These are phyloP conservation scores for Mycena leptocephala DNA, from an alignment of 768 basidiomycete genomes.

Conservation along the genomic window DNA sequence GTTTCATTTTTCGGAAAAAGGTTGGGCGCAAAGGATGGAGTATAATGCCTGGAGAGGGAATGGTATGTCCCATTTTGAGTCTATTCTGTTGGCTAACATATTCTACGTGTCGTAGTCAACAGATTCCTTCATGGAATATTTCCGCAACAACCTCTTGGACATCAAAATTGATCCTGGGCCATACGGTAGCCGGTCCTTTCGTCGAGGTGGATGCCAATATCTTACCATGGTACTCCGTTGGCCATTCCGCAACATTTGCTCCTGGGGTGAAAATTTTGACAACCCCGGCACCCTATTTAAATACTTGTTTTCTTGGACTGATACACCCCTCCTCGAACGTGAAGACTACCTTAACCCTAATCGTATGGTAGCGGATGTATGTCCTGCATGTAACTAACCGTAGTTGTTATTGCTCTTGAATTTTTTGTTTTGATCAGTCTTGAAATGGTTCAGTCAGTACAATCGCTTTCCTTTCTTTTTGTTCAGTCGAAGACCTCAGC, in stretches of 20 bases:
- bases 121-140: no score
- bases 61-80: no score
- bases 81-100: no score
- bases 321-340: background rate
- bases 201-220: background rate
- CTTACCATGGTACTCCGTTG: background rate
- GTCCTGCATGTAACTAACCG: background rate
- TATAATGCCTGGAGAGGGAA: background rate
- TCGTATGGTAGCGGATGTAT: no score
- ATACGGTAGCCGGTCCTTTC: no score
- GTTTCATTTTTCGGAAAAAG: no score
- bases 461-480: background rate
- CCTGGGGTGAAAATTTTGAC: background rate
- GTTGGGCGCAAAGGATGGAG: background rate
- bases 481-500: background rate
- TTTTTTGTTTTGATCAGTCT: no score
- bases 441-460: no score
- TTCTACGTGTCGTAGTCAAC: no score
- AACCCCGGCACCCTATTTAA: no score
- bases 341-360: background rate
- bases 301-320: background rate
- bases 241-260: conserved; percentile 3
- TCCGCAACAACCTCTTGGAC: no score
- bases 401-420: background rate
- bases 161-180: no score